Percentiles rank a stretch among this genome's conserved stretches.
phyloP scores from a whole-genome alignment of 1,139 yeast genomes.

The Candida sp. region DNA sequence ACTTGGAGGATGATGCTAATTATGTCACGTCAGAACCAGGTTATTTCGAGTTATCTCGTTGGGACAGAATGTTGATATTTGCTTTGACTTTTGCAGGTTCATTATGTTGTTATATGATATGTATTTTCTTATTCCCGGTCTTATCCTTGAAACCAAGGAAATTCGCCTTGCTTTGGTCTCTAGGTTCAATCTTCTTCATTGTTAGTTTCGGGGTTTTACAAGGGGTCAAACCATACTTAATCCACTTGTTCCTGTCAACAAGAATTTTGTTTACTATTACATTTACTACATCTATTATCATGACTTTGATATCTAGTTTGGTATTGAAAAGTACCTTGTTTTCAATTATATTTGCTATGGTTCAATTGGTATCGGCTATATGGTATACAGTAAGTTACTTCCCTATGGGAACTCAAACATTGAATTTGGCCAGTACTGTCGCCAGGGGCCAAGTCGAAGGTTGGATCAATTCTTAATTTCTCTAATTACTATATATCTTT shows the following conservation, averaged over 20 bases:
- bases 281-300: conserved; percentile 45
- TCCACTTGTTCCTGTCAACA: conserved; percentile 48
- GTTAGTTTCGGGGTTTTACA: conserved; percentile 57
- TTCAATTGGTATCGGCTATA: conserved; percentile 50
- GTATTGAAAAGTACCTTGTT: conserved; percentile 44
- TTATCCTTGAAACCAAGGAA: conserved; percentile 54
- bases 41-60: conserved; percentile 47
- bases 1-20: conserved; percentile 42
- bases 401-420: conserved; percentile 58
- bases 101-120: conserved; percentile 49
- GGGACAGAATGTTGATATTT: conserved; percentile 59
- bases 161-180: conserved; percentile 59
- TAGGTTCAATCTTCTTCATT: conserved; percentile 57
- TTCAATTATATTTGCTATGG: conserved; percentile 47
- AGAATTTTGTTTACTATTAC: conserved; percentile 49
- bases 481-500: conserved; percentile 10
- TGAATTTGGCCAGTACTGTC: conserved; percentile 49
- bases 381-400: conserved; percentile 63
- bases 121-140: conserved; percentile 55
- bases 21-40: conserved; percentile 47
- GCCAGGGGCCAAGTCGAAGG: conserved; percentile 58
- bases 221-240: conserved; percentile 47
- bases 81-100: conserved; percentile 55
- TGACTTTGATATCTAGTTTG: conserved; percentile 48
- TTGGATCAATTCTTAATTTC: conserved; percentile 45